phyloP scores from a whole-genome alignment of 352 stramenopile species.

The Globisporangium canariense region DNA sequence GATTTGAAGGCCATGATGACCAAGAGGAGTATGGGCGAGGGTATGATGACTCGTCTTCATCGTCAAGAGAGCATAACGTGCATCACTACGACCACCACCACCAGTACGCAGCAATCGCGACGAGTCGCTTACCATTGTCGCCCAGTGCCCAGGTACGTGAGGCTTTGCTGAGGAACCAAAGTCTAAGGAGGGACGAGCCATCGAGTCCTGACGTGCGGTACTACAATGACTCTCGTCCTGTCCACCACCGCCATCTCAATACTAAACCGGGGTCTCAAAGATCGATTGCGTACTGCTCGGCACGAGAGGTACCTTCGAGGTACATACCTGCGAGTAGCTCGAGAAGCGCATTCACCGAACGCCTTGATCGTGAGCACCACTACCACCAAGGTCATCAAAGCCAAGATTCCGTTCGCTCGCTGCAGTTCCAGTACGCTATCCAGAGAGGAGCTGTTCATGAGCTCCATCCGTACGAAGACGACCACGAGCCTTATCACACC shows the following conservation, averaged over 20 bases:
- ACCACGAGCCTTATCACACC: background rate
- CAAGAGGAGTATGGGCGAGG: background rate
- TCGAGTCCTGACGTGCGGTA: background rate
- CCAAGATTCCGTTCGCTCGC: background rate
- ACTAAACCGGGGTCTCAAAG: conserved; percentile 3
- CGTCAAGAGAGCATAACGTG: background rate
- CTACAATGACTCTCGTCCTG: background rate
- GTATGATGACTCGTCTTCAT: background rate
- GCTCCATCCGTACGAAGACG: background rate
- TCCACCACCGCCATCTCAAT: background rate
- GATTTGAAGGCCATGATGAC: background rate
- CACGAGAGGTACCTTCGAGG: conserved; percentile 20
- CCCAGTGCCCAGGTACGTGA: conserved; percentile 56
- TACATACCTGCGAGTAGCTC: background rate
- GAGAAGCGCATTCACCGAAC: conserved; percentile 33
- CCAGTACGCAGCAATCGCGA: conserved; percentile 5
- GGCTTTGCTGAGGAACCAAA: conserved; percentile 37
- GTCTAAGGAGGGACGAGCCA: background rate
- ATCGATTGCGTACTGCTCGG: conserved; percentile 31
- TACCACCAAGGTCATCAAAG: background rate
- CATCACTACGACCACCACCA: conserved; percentile 1
- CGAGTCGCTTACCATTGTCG: conserved; percentile 34
- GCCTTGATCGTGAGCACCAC: conserved; percentile 26
- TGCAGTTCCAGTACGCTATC: conserved; percentile 2
- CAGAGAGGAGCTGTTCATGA: background rate